Evolutionary conservation across 1,139 yeast species (phyloP), one percentile per base, ranked within the genome.

Genomic region (Hyphopichia burtonii): DNA sequence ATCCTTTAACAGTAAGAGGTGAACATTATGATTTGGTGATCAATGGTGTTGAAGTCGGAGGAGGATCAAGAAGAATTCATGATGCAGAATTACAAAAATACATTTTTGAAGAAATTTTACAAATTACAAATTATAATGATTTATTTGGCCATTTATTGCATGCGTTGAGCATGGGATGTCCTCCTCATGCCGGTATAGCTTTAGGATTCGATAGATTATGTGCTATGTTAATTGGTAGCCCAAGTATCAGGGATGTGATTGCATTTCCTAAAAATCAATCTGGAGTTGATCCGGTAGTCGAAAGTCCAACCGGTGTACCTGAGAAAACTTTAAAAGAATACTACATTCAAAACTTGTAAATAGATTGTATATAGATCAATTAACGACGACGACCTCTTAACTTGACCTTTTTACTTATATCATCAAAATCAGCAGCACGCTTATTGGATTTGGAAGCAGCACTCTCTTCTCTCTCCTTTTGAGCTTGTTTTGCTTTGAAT

Each of bases 101-200:
- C 57, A 77, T 93, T 2, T 81, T 86, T 53, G 69, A 77, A 41
- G 63, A 77, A 30, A 69, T 86, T 22, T 66, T 86, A 31, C 59
- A 69, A 11, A 82, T 86, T n/a, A 41, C 56, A 0, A 71, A 87
- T 49, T 76, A 86, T 40, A 71, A 82, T 38, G 59, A 62, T 16
- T 67, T 89, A n/a, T 93, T 93, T 68, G 96, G 96, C 0, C 99
- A 94, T 62, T 71, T 93, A 38, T 68, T 94, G 28, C 71, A 74
- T 37, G 97, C 96, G 0, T 78, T 93, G 45, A 79, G 80, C 36
- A 82, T 87, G 68, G 99, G 99, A 1, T 90, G 98, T 57, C 99
- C 99, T 0, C 99, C 99, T 0, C 99, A 93, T 66, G 97, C 98
- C 2, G 99, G 99, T 0, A 71, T 93, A 40, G 99, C 99, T 0